phyloP scores from a whole-genome alignment of 2,329 filamentous ascomycete genomes.

The Ophiostoma quercus region DNA sequence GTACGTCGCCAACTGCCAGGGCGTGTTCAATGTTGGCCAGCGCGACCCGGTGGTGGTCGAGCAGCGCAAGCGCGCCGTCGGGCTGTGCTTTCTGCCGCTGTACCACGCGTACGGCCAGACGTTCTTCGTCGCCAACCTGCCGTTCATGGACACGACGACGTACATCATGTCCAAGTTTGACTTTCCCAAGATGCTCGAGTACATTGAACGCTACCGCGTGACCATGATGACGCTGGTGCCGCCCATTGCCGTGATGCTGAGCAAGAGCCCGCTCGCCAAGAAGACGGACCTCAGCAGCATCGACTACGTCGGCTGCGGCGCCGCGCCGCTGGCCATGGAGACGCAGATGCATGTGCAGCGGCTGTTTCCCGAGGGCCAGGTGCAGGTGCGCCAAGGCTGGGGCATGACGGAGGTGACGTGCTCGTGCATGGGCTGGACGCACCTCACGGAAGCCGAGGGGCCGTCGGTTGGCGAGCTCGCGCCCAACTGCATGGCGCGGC shows the following conservation, averaged over 20 bases:
- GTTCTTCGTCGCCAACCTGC: constrained; percentile 57
- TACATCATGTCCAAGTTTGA: constrained; percentile 79
- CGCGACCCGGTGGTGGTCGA: constrained; percentile 45
- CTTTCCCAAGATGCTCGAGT: constrained; percentile 63
- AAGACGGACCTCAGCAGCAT: constrained; percentile 66
- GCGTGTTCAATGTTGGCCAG: constrained; percentile 48
- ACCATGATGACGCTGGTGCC: constrained; percentile 64
- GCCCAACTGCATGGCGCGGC: constrained; percentile 63
- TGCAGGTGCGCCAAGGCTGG: constrained; percentile 62
- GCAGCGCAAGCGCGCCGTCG: constrained; percentile 37
- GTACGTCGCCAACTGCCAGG: constrained; percentile 64
- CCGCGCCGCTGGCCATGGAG: constrained; percentile 61
- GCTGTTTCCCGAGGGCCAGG: constrained; percentile 42
- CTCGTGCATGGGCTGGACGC: constrained; percentile 60
- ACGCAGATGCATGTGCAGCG: constrained; percentile 54
- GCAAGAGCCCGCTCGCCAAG: constrained; percentile 62
- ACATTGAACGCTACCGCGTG: constrained; percentile 63
- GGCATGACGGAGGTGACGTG: constrained; percentile 85
- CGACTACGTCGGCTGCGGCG: constrained; percentile 56
- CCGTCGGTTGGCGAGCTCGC: constrained; percentile 61
- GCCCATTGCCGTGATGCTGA: constrained; percentile 66
- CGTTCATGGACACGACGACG: constrained; percentile 55
- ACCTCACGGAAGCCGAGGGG: constrained; percentile 33
- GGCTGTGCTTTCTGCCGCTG: constrained; percentile 68
- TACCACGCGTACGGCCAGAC: constrained; percentile 72